Evolutionary conservation across 352 stramenopile genomes (phyloP).

Genomic region (Pythium chondricola): DNA sequence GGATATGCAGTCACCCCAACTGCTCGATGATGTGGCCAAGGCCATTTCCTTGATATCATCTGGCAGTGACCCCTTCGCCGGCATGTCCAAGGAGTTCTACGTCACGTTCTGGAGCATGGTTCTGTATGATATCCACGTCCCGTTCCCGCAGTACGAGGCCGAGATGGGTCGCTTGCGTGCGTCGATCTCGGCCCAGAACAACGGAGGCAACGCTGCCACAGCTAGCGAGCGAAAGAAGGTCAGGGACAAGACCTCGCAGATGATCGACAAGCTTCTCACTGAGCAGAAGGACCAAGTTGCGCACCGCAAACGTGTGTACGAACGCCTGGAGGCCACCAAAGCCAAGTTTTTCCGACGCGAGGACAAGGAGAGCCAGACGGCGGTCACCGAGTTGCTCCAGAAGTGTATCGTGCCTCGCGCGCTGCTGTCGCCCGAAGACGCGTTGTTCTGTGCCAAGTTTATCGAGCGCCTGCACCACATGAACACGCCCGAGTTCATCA

Average conservation of each 20-base stretch:
- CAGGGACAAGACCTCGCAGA: constrained; percentile 70
- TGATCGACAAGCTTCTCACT: constrained; percentile 78
- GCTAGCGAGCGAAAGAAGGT: constrained; percentile 70
- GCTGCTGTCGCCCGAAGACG: constrained; percentile 77
- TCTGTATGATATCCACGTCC: constrained; percentile 84
- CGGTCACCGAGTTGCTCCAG: constrained; percentile 68
- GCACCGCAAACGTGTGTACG: constrained; percentile 78
- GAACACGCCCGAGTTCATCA: constrained; percentile 65
- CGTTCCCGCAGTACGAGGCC: constrained; percentile 78
- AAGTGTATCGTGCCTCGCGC: constrained; percentile 73
- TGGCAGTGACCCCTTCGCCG: constrained; percentile 42
- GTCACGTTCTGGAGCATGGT: constrained; percentile 83
- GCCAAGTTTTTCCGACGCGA: constrained; percentile 47
- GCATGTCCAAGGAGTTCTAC: constrained; percentile 73
- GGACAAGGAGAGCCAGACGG: constrained; percentile 33
- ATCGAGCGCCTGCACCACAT: constrained; percentile 76
- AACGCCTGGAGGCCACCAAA: constrained; percentile 72
- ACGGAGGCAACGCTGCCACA: constrained; percentile 26
- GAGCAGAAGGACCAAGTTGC: constrained; percentile 84
- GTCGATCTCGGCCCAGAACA: constrained; percentile 31
- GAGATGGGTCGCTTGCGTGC: constrained; percentile 73
- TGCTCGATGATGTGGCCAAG: constrained; percentile 51
- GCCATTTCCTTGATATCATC: constrained; percentile 29
- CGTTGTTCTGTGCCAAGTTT: constrained; percentile 81
- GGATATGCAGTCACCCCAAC: constrained; percentile 57